Percentiles rank a stretch among this genome's conserved stretches.
Evolutionary conservation across 345 rosid species (phyloP).

Genomic region (Turritis glabra): DNA sequence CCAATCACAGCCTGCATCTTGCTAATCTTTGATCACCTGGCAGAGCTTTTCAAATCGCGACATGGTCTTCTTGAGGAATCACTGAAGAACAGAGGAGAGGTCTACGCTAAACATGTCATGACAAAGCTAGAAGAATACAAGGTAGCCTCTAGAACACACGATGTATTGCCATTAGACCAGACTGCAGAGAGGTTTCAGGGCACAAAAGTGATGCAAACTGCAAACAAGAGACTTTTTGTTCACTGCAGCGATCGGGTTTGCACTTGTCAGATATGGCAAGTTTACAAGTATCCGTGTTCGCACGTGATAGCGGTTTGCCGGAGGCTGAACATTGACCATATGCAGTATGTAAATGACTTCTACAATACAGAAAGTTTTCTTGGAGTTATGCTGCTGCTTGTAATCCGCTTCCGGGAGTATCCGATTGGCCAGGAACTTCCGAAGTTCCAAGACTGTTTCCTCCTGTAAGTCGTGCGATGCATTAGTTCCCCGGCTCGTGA

Average conservation of each 20-base stretch:
- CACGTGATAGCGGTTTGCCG: constrained; percentile 9
- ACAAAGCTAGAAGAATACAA: constrained; percentile 7
- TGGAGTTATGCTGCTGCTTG: neutral
- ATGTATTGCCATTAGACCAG: neutral
- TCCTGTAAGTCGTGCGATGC: neutral
- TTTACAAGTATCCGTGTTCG: constrained; percentile 2
- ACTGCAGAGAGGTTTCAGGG: neutral
- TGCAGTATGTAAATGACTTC: constrained; percentile 9
- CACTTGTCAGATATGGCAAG: neutral
- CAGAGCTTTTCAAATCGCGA: neutral
- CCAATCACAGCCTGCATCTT: constrained; percentile 5
- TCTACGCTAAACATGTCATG: neutral
- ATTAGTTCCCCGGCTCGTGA: neutral
- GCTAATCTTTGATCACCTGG: constrained; percentile 13
- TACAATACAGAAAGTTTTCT: neutral
- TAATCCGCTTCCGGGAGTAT: constrained; percentile 2
- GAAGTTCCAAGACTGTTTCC: neutral
- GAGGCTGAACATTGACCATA: constrained; percentile 12
- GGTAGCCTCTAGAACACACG: neutral
- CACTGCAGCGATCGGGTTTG: neutral
- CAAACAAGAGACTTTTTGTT: neutral
- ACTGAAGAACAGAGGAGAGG: neutral
- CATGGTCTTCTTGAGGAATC: neutral
- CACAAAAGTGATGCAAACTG: neutral
- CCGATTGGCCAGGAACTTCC: neutral